phyloP scores from a whole-genome alignment of 768 basidiomycete species.

The Podaxis sp. region DNA sequence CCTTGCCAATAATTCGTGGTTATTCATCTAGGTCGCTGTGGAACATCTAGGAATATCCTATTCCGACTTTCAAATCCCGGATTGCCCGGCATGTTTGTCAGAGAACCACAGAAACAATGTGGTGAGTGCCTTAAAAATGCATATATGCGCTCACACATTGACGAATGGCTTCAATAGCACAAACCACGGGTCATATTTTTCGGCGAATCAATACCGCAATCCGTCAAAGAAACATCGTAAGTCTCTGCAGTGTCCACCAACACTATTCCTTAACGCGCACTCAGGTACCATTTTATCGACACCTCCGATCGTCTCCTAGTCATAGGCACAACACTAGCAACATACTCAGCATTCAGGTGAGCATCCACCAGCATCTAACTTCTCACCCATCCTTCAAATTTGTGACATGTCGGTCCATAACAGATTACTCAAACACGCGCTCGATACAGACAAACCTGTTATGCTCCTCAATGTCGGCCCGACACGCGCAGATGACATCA shows the following conservation, averaged over 20 bases:
- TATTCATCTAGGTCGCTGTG: conserved; percentile 63
- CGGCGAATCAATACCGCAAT: conserved; percentile 78
- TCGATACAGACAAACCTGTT: conserved; percentile 73
- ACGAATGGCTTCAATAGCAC: conserved; percentile 41
- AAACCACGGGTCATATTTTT: conserved; percentile 89
- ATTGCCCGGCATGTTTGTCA: conserved; percentile 65
- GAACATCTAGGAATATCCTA: conserved; percentile 71
- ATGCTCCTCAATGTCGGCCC: conserved; percentile 87
- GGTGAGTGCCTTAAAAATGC: conserved; percentile 37
- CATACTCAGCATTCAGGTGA: conserved; percentile 88
- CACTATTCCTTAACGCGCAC: background rate
- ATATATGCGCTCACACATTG: background rate
- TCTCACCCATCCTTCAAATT: background rate
- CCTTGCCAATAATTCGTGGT: background rate
- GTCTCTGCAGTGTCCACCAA: conserved; percentile 21
- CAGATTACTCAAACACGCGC: conserved; percentile 79
- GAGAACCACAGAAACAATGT: conserved; percentile 59
- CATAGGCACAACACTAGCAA: conserved; percentile 89
- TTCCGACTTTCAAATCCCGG: conserved; percentile 75
- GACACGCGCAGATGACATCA: conserved; percentile 74
- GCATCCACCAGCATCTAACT: conserved; percentile 12
- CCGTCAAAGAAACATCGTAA: conserved; percentile 72
- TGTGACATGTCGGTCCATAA: conserved; percentile 2
- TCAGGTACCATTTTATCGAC: conserved; percentile 60
- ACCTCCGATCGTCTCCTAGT: conserved; percentile 68